phyloP scores from a whole-genome alignment of 2,329 filamentous ascomycete species.

The Pleurostoma richardsiae region DNA sequence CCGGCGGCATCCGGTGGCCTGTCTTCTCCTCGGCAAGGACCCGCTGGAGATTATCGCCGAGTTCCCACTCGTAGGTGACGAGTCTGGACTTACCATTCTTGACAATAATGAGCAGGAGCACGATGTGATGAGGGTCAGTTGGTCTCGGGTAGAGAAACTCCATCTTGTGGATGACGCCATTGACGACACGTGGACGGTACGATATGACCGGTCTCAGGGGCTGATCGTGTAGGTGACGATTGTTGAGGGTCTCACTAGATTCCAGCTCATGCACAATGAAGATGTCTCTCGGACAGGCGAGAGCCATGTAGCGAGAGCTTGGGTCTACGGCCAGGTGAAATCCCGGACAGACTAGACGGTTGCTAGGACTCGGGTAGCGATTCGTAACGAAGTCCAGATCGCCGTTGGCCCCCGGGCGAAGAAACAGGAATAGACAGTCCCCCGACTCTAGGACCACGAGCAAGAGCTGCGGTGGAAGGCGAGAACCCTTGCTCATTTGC shows the following conservation, averaged over 20 bases:
- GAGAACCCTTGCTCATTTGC: constrained; percentile 8
- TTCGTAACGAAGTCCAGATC: constrained; percentile 56
- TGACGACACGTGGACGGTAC: constrained; percentile 39
- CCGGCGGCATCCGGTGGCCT: constrained; percentile 44
- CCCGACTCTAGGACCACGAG: constrained; percentile 70
- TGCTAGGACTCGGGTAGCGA: constrained; percentile 53
- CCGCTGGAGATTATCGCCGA: constrained; percentile 38
- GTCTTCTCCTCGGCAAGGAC: constrained; percentile 40
- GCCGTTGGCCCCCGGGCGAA: constrained; percentile 40
- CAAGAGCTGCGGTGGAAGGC: constrained; percentile 72
- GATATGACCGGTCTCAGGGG: constrained; percentile 54
- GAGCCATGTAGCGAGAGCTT: constrained; percentile 61
- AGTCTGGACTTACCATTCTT: constrained; percentile 44
- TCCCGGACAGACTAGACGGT: constrained; percentile 51
- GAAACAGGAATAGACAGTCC: constrained; percentile 72
- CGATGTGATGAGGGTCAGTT: constrained; percentile 63
- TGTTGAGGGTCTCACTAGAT: constrained; percentile 43
- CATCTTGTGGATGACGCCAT: constrained; percentile 77
- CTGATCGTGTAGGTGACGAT: constrained; percentile 38
- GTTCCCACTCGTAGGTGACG: constrained; percentile 57
- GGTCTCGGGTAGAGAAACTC: constrained; percentile 74
- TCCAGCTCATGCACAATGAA: constrained; percentile 71
- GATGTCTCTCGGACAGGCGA: constrained; percentile 64
- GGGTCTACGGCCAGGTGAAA: constrained; percentile 74
- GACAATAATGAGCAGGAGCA: constrained; percentile 65